phyloP scores from a whole-genome alignment of 2,329 filamentous ascomycete species.

The Canariomyces notabilis region DNA sequence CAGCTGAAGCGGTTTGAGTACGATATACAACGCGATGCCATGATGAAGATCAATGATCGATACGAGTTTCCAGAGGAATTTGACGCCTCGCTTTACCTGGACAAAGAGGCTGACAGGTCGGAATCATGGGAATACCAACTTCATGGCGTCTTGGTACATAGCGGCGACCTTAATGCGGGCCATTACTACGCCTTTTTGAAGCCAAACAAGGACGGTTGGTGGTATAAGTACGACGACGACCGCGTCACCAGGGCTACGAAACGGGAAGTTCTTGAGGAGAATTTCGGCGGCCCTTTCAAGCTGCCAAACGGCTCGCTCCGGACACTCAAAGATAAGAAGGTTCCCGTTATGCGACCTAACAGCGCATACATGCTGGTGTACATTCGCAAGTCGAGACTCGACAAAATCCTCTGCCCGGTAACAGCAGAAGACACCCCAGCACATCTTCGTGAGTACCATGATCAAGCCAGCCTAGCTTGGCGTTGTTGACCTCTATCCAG shows the following conservation, averaged over 20 bases:
- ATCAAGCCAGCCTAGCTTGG: background rate
- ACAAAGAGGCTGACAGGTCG: slow-evolving; percentile 77
- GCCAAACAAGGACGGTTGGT: slow-evolving; percentile 85
- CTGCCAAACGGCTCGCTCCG: slow-evolving; percentile 43
- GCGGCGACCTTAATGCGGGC: slow-evolving; percentile 91
- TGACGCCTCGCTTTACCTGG: slow-evolving; percentile 81
- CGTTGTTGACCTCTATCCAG: slow-evolving; percentile 14
- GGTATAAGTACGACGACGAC: slow-evolving; percentile 97
- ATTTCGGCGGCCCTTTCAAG: slow-evolving; percentile 84
- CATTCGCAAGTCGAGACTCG: slow-evolving; percentile 79
- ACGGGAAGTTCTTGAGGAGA: slow-evolving; percentile 90
- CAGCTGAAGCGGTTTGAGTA: slow-evolving; percentile 98
- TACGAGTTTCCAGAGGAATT: slow-evolving; percentile 84
- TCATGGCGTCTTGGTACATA: slow-evolving; percentile 93
- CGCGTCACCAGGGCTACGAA: slow-evolving; percentile 91
- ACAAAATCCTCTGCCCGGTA: slow-evolving; percentile 73
- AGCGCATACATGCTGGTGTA: slow-evolving; percentile 99
- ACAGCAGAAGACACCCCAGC: slow-evolving; percentile 72
- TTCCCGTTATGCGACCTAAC: slow-evolving; percentile 59
- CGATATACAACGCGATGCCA: slow-evolving; percentile 89
- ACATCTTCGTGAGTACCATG: slow-evolving; percentile 62
- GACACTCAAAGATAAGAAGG: slow-evolving; percentile 48
- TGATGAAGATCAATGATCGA: slow-evolving; percentile 97
- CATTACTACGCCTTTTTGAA: slow-evolving; percentile 98
- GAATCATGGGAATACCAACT: slow-evolving; percentile 90